Conservation (phyloP, 257 asterid species). For the Gentiana macrophylla region DNA sequence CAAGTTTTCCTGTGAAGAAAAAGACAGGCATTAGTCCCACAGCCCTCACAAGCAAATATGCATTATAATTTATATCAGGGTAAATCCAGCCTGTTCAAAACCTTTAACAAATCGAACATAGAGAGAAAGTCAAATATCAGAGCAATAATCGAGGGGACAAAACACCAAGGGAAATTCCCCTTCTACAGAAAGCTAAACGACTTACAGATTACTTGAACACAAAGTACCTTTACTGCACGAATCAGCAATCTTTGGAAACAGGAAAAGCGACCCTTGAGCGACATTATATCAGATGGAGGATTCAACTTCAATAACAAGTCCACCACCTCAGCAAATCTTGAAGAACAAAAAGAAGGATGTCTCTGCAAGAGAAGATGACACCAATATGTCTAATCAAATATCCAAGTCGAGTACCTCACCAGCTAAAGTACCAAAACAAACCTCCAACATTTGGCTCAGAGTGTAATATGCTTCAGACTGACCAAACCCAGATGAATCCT, state of each 20-base stretch:
- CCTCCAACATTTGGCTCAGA: constrained; percentile 74
- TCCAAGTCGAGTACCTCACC: constrained; percentile 2
- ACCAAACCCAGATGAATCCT: constrained; percentile 45
- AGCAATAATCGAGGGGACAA: too few species aligned
- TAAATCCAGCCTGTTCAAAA: too few species aligned
- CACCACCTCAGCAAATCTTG: constrained; percentile 49
- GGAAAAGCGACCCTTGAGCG: constrained; percentile 49
- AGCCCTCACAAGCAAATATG: too few species aligned
- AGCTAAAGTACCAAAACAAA: constrained; percentile 14
- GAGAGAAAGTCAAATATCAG: too few species aligned
- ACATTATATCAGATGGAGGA: constrained; percentile 36
- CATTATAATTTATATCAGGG: too few species aligned
- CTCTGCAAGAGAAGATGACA: constrained; percentile 38
- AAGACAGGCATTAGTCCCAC: constrained; percentile 8
- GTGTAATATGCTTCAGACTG: constrained; percentile 67
- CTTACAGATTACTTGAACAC: background rate
- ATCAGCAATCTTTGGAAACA: constrained; percentile 66
- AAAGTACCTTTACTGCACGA: constrained; percentile 58
- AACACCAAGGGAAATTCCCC: too few species aligned
- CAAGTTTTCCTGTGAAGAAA: constrained; percentile 43
- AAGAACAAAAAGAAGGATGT: constrained; percentile 60
- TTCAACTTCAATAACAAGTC: constrained; percentile 55
- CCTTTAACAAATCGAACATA: too few species aligned
- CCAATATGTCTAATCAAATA: constrained; percentile 9
- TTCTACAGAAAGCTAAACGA: too few species aligned